These are phyloP conservation scores for Botrytis cinerea DNA, from an alignment of 2,329 filamentous ascomycete species.

Conservation along the genomic window DNA sequence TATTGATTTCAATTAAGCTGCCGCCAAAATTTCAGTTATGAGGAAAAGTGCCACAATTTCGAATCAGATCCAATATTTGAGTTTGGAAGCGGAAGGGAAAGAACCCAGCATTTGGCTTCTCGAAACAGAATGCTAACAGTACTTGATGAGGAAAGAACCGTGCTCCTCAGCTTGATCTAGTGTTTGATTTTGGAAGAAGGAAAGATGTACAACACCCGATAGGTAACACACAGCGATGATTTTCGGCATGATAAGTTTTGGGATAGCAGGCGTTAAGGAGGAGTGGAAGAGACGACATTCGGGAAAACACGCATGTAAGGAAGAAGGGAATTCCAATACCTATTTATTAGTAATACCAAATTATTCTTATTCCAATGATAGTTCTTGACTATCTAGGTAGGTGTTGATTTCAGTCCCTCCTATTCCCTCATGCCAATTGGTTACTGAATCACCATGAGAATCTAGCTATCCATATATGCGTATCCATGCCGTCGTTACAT, in stretches of 20 bases:
- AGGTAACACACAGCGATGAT: not conserved
- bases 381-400: not conserved
- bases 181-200: not conserved
- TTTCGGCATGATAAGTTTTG: not conserved
- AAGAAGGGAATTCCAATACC: not conserved
- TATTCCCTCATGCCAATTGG: not conserved
- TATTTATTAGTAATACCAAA: not conserved
- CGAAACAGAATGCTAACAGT: not conserved
- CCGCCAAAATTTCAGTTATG: not conserved
- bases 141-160: not conserved
- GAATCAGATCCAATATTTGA: not conserved
- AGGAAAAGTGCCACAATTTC: not conserved
- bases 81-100: not conserved
- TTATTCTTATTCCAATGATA: not conserved
- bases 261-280: slow-evolving; percentile 5
- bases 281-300: not conserved
- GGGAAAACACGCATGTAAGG: not conserved
- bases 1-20: not conserved
- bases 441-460: not conserved
- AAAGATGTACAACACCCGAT: not conserved
- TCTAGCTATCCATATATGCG: not conserved
- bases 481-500: not conserved
- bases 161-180: not conserved
- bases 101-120: not conserved
- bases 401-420: not conserved